phyloP scores from a whole-genome alignment of 73 alveolate genomes.

The Blepharisma stoltei region DNA sequence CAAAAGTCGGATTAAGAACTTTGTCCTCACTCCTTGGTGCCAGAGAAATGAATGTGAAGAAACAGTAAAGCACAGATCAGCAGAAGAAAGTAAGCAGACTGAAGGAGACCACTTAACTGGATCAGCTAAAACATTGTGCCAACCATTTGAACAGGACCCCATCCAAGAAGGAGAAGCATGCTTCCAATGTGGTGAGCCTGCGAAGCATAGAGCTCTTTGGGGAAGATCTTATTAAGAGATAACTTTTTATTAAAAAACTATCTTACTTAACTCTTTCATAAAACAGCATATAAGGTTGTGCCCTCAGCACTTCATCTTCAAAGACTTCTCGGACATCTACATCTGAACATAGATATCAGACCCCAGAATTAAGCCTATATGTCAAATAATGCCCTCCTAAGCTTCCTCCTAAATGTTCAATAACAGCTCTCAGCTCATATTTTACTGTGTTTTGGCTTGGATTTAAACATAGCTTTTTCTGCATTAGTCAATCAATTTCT shows the following conservation, averaged over 20 bases:
- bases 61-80: conserved; percentile 87
- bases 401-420: conserved; percentile 20
- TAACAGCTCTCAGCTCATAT: conserved; percentile 11
- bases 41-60: conserved; percentile 85
- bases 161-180: conserved; percentile 87
- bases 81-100: conserved; percentile 76
- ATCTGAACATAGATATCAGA: conserved; percentile 17
- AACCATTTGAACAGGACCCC: conserved; percentile 86
- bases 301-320: neutral
- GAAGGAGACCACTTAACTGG: conserved; percentile 91
- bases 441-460: neutral
- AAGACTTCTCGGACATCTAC: neutral
- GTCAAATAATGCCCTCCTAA: conserved; percentile 25
- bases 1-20: no score
- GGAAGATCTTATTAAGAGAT: conserved; percentile 91
- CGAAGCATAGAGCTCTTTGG: conserved; percentile 84
- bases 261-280: neutral
- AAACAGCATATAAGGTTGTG: conserved; percentile 24
- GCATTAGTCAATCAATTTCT: neutral
- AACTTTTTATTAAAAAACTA: no score
- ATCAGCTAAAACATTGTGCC: conserved; percentile 93
- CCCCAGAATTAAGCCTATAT: neutral
- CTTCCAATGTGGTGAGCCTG: conserved; percentile 94
- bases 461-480: no score
- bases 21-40: conserved; percentile 95